Evolutionary conservation across 2,329 filamentous ascomycete species (phyloP).

Genomic region (Neocucurbitaria cava): DNA sequence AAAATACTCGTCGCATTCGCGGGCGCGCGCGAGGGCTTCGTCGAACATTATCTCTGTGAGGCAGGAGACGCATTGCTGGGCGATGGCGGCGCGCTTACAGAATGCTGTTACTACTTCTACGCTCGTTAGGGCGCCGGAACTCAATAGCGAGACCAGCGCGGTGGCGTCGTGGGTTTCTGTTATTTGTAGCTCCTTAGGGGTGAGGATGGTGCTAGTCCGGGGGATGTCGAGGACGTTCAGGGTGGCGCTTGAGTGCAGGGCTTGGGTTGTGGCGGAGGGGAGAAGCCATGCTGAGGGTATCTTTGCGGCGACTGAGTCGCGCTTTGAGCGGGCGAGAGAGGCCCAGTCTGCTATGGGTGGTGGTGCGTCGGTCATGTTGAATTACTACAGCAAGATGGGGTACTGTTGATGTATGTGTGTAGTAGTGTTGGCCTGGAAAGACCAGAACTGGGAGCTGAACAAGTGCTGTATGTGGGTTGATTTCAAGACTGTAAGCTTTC

Average conservation of each 20-base stretch:
- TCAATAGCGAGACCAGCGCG: conserved; percentile 35
- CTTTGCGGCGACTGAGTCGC: conserved; percentile 29
- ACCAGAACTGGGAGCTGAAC: too few species aligned
- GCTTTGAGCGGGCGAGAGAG: conserved; percentile 38
- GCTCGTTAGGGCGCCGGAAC: conserved; percentile 31
- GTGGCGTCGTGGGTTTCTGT: conserved; percentile 48
- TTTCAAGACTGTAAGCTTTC: too few species aligned
- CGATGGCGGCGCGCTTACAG: conserved; percentile 60
- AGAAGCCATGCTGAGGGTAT: conserved; percentile 46
- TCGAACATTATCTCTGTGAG: conserved; percentile 55
- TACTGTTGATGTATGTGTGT: background rate
- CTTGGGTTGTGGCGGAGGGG: conserved; percentile 22
- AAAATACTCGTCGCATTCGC: conserved; percentile 49
- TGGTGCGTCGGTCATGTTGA: conserved; percentile 13
- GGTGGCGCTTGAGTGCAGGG: conserved; percentile 26
- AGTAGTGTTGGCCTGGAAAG: background rate
- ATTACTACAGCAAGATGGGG: background rate
- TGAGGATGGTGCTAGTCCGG: conserved; percentile 38
- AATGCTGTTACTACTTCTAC: conserved; percentile 61
- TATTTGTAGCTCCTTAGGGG: conserved; percentile 39
- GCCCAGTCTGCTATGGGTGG: conserved; percentile 37
- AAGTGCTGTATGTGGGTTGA: too few species aligned
- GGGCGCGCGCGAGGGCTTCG: conserved; percentile 48
- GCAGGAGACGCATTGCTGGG: conserved; percentile 64
- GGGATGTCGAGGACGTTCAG: conserved; percentile 42